A percentile compares a stretch with the other conserved stretches of the same genome.
phyloP scores from a whole-genome alignment of 2,329 filamentous ascomycete genomes.

The Torrubiella hemipterigena region DNA sequence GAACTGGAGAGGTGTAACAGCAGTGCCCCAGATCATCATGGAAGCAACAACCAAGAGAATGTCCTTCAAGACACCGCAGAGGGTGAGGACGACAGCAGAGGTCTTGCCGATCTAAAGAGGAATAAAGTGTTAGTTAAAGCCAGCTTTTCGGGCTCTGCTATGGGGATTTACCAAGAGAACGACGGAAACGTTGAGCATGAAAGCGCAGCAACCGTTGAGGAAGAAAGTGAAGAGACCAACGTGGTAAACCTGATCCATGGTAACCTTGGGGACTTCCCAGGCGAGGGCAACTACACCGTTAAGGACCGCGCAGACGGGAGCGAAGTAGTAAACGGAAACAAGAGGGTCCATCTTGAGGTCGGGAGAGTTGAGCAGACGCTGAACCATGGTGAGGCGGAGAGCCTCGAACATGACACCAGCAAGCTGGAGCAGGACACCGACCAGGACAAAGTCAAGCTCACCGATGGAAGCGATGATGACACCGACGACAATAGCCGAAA shows the following conservation, averaged over 20 bases:
- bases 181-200: slow-evolving; percentile 73
- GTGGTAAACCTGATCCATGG: slow-evolving; percentile 57
- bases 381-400: slow-evolving; percentile 72
- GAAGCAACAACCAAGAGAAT: slow-evolving; percentile 70
- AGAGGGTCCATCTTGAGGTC: slow-evolving; percentile 90
- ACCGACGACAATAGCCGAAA: slow-evolving; percentile 88
- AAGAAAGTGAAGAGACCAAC: slow-evolving; percentile 64
- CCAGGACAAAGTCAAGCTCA: slow-evolving; percentile 84
- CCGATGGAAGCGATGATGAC: slow-evolving; percentile 90
- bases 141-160: too few relatives aligned
- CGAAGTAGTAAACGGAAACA: slow-evolving; percentile 84
- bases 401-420: slow-evolving; percentile 73
- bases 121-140: slow-evolving; percentile 16
- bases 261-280: slow-evolving; percentile 60
- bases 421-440: slow-evolving; percentile 69
- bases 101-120: slow-evolving; percentile 75
- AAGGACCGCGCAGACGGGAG: slow-evolving; percentile 72
- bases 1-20: slow-evolving; percentile 63
- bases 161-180: slow-evolving; percentile 72
- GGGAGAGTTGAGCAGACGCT: slow-evolving; percentile 66
- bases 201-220: slow-evolving; percentile 65
- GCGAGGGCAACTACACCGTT: slow-evolving; percentile 63
- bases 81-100: slow-evolving; percentile 73
- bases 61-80: slow-evolving; percentile 81
- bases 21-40: slow-evolving; percentile 71